A percentile compares a stretch with the other conserved stretches of the same genome.
phyloP scores from a whole-genome alignment of 2,329 filamentous ascomycete genomes.

The Didymella glomerata region DNA sequence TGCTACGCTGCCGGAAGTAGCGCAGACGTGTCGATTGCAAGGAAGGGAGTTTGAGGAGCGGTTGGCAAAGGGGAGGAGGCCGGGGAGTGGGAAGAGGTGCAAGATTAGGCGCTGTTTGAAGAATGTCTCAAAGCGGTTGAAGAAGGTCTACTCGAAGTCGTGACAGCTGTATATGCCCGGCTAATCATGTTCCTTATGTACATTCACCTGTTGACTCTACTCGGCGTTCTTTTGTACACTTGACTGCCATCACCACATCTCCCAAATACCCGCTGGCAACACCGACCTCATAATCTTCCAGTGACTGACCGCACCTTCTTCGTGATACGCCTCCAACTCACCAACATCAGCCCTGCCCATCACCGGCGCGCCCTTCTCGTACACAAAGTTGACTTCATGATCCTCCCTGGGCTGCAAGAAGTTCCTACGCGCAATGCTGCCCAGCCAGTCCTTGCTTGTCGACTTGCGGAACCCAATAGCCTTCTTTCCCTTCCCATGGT shows the following conservation, averaged over 20 bases:
- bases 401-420: conserved; percentile 79
- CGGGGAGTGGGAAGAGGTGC: too few relatives aligned
- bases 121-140: neutral
- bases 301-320: conserved; percentile 80
- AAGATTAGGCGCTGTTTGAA: too few relatives aligned
- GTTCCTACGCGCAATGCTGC: conserved; percentile 72
- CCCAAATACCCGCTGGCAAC: conserved; percentile 80
- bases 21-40: too few relatives aligned
- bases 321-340: conserved; percentile 75
- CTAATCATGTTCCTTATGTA: too few relatives aligned
- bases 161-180: too few relatives aligned
- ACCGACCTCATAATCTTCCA: conserved; percentile 93
- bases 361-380: conserved; percentile 58
- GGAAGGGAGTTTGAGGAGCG: too few relatives aligned
- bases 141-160: too few relatives aligned
- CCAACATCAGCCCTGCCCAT: conserved; percentile 70
- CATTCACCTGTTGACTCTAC: too few relatives aligned
- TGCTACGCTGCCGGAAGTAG: too few relatives aligned
- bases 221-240: too few relatives aligned
- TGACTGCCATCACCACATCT: conserved; percentile 71
- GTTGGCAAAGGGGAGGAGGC: too few relatives aligned
- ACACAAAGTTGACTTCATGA: conserved; percentile 60
- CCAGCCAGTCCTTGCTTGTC: conserved; percentile 70
- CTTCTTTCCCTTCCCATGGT: conserved; percentile 40
- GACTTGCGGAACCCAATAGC: conserved; percentile 73